Conservation (phyloP, 371 early-diverging fungal genomes). For the Zopfochytrium polystomum region DNA sequence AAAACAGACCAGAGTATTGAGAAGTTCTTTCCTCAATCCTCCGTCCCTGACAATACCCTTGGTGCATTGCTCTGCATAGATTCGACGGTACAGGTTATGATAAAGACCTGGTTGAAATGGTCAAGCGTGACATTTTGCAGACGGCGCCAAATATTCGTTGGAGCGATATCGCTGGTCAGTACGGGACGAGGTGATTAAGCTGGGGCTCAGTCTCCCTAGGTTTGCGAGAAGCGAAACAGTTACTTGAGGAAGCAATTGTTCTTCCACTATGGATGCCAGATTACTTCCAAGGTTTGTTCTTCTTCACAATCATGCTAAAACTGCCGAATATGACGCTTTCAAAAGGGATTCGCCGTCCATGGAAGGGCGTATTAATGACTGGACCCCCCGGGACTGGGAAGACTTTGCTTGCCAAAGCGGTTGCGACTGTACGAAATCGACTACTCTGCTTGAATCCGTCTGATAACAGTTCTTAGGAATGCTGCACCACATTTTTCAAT, state of each 20-base stretch:
- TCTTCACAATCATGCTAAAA: no score
- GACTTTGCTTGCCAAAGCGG: constrained; percentile 64
- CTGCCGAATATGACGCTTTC: no score
- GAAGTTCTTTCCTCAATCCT: no score
- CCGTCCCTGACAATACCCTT: no score
- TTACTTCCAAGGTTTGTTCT: no score
- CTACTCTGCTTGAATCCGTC: neutral
- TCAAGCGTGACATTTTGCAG: constrained; percentile 54
- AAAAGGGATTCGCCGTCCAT: constrained; percentile 59
- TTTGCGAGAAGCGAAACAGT: constrained; percentile 52
- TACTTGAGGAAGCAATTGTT: constrained; percentile 60
- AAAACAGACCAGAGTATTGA: no score
- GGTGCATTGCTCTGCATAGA: no score
- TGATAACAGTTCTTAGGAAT: constrained; percentile 41
- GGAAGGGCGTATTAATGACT: constrained; percentile 66
- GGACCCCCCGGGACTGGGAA: constrained; percentile 73
- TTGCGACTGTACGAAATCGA: constrained; percentile 42
- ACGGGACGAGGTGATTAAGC: no score
- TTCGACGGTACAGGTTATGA: constrained; percentile 54
- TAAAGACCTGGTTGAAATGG: constrained; percentile 55
- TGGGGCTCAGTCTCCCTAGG: no score
- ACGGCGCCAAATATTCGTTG: constrained; percentile 50
- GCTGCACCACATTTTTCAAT: constrained; percentile 61
- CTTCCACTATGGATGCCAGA: constrained; percentile 62
- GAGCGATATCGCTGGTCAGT: constrained; percentile 53